A percentile compares a stretch with the other conserved stretches of the same genome.
Conservation (phyloP, 805 yeast species). For the Sugiyamaella marilandica region DNA sequence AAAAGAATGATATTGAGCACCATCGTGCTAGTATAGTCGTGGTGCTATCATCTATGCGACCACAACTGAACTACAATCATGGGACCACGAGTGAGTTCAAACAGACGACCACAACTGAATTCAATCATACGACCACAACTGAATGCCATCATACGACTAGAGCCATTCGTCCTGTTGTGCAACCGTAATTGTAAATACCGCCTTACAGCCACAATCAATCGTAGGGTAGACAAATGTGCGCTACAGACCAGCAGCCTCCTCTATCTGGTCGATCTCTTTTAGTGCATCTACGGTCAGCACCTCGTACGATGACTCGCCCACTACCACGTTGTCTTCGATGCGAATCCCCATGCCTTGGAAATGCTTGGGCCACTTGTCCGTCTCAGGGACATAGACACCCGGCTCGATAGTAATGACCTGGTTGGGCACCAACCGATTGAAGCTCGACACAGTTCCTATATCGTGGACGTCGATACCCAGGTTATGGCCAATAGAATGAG, state of each 20-base stretch:
- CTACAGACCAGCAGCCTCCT: conserved; percentile 27
- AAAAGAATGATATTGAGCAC: too few species aligned
- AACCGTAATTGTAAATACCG: too few species aligned
- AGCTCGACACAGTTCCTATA: conserved; percentile 41
- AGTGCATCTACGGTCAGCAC: conserved; percentile 76
- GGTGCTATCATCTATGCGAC: too few species aligned
- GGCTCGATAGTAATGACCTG: conserved; percentile 95
- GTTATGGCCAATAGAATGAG: conserved; percentile 95
- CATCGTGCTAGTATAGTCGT: too few species aligned
- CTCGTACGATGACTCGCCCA: conserved; percentile 51
- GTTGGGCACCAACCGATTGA: conserved; percentile 50
- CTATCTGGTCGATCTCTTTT: conserved; percentile 82
- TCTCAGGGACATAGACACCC: conserved; percentile 82
- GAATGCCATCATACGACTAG: too few species aligned
- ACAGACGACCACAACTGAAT: too few species aligned
- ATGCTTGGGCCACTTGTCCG: conserved; percentile 64
- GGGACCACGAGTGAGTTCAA: too few species aligned
- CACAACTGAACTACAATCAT: too few species aligned
- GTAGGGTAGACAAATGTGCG: too few species aligned
- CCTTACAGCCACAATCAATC: too few species aligned
- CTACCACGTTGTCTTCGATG: conserved; percentile 90
- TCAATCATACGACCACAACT: too few species aligned
- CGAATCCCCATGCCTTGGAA: conserved; percentile 89
- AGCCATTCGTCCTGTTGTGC: too few species aligned
- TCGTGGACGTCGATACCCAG: conserved; percentile 76